phyloP scores from a whole-genome alignment of 805 yeast species.

The Saturnispora silvae region DNA sequence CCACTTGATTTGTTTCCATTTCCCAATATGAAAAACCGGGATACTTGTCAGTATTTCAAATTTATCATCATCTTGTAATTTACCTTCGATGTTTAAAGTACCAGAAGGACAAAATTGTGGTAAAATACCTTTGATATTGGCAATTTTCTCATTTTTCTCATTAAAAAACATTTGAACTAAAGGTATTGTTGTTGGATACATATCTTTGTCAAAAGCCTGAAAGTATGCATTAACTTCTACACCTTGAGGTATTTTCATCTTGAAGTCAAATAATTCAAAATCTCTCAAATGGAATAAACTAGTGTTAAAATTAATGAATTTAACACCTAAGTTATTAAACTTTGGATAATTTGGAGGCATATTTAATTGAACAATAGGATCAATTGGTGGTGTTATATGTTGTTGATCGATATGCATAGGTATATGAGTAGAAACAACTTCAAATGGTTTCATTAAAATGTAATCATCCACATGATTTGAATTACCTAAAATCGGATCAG shows the following conservation, averaged over 20 bases:
- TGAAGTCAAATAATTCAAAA: constrained; percentile 71
- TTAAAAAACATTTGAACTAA: constrained; percentile 75
- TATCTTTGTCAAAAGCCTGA: constrained; percentile 27
- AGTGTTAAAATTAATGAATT: constrained; percentile 60
- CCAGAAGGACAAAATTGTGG: constrained; percentile 67
- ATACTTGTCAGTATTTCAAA: constrained; percentile 58
- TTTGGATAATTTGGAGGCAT: constrained; percentile 84
- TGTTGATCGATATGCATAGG: constrained; percentile 75
- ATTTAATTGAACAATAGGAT: constrained; percentile 63
- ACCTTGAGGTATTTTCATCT: constrained; percentile 57
- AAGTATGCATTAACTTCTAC: constrained; percentile 59
- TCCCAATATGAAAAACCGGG: constrained; percentile 66
- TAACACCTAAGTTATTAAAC: constrained; percentile 49
- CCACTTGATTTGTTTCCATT: constrained; percentile 44
- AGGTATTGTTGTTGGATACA: constrained; percentile 35
- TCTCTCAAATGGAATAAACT: constrained; percentile 66
- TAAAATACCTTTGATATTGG: constrained; percentile 69
- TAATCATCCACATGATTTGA: constrained; percentile 28
- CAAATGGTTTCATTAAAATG: constrained; percentile 68
- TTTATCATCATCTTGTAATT: constrained; percentile 28
- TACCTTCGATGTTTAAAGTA: constrained; percentile 33
- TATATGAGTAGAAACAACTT: constrained; percentile 73
- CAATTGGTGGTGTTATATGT: constrained; percentile 77
- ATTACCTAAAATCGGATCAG: background rate
- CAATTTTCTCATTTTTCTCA: constrained; percentile 46